Evolutionary conservation across 345 rosid genomes (phyloP).

Genomic region (Kandelia obovata): DNA sequence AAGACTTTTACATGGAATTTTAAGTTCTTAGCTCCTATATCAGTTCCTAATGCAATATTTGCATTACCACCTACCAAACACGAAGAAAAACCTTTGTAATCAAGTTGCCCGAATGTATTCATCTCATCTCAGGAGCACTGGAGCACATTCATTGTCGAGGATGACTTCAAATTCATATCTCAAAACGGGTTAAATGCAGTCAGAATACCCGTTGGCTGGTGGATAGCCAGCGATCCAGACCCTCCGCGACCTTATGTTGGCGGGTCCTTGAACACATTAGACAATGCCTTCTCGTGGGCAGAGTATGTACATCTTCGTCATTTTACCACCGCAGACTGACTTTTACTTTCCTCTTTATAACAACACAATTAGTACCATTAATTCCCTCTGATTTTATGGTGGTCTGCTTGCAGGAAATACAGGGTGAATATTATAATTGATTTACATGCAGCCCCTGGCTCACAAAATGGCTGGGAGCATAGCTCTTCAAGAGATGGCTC

Average conservation of each 20-base stretch:
- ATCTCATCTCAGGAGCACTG: slow-evolving; percentile 47
- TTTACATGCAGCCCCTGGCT: slow-evolving; percentile 62
- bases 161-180: slow-evolving; percentile 56
- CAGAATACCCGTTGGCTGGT: slow-evolving; percentile 69
- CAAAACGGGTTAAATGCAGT: slow-evolving; percentile 47
- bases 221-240: slow-evolving; percentile 55
- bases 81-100: not conserved
- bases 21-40: too few relatives aligned
- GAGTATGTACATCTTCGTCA: slow-evolving; percentile 23
- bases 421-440: slow-evolving; percentile 45
- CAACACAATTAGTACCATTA: not conserved
- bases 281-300: slow-evolving; percentile 64
- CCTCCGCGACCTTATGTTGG: slow-evolving; percentile 58
- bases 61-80: not conserved
- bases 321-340: not conserved
- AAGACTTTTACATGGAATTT: too few relatives aligned
- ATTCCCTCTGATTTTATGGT: not conserved
- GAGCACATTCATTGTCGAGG: slow-evolving; percentile 53
- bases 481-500: slow-evolving; percentile 55
- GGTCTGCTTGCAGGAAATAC: slow-evolving; percentile 37
- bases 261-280: slow-evolving; percentile 51
- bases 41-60: too few relatives aligned
- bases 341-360: not conserved
- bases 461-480: slow-evolving; percentile 58
- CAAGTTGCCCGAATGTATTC: not conserved